Conservation (phyloP, 2,329 filamentous ascomycete genomes). For the Aspergillus sp. region DNA sequence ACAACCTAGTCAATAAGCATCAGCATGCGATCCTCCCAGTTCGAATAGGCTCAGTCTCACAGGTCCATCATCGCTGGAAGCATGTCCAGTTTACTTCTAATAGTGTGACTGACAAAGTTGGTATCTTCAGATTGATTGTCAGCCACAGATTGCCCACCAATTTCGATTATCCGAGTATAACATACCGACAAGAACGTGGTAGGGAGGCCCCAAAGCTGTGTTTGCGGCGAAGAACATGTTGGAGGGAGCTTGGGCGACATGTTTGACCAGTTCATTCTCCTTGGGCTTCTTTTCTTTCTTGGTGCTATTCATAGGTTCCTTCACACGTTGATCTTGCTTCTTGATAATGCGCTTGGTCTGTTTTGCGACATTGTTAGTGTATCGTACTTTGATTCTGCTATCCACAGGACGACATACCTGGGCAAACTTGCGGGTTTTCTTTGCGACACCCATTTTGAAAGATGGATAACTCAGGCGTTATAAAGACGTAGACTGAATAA, state of each 20-base stretch:
- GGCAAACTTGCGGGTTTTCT: slow-evolving; percentile 90
- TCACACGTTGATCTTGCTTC: slow-evolving; percentile 16
- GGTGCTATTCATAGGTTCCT: slow-evolving; percentile 5
- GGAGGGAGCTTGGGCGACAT: slow-evolving; percentile 56
- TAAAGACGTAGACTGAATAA: too few species aligned
- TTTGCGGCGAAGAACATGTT: slow-evolving; percentile 88
- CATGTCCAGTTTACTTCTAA: slow-evolving; percentile 84
- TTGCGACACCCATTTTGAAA: slow-evolving; percentile 75
- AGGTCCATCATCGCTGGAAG: slow-evolving; percentile 87
- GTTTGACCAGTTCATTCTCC: slow-evolving; percentile 10
- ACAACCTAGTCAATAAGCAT: slow-evolving; percentile 50
- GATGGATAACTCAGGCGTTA: not conserved
- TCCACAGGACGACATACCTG: slow-evolving; percentile 82
- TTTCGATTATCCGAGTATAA: too few species aligned
- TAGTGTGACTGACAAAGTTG: slow-evolving; percentile 86
- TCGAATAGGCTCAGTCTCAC: slow-evolving; percentile 5
- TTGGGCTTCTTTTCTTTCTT: slow-evolving; percentile 12
- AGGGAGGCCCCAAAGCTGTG: slow-evolving; percentile 77
- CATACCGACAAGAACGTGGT: slow-evolving; percentile 64
- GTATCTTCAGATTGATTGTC: slow-evolving; percentile 47
- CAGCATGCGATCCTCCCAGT: slow-evolving; percentile 1
- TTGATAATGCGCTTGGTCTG: slow-evolving; percentile 18
- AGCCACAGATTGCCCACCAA: too few species aligned
- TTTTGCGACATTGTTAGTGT: not conserved
- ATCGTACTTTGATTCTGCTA: slow-evolving; percentile 54